Conservation (phyloP, 192 early-diverging fungal genomes). For the Umbelopsis sp. region DNA sequence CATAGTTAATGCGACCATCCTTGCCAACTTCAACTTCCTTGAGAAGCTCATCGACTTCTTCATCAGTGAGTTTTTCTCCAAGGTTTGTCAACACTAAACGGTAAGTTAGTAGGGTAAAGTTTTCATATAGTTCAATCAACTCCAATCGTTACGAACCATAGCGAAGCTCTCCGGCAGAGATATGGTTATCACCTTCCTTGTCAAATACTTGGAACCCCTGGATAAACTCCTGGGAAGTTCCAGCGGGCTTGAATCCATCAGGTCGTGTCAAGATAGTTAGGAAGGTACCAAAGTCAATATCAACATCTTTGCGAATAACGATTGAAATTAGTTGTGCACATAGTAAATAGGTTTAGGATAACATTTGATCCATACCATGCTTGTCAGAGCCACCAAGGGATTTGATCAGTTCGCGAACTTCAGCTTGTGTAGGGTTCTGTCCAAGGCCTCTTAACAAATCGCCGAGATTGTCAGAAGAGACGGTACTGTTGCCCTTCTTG, state of each 20-base stretch:
- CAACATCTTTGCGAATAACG: constrained; percentile 27
- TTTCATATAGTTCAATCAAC: background rate
- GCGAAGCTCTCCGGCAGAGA: constrained; percentile 75
- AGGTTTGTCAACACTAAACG: constrained; percentile 73
- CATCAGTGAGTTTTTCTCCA: constrained; percentile 78
- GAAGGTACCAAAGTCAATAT: constrained; percentile 72
- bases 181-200: constrained; percentile 77
- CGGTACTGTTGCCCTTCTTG: constrained; percentile 70
- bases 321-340: background rate
- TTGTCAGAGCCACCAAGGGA: constrained; percentile 34
- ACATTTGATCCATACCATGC: constrained; percentile 25
- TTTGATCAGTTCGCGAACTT: constrained; percentile 65
- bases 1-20: constrained; percentile 82
- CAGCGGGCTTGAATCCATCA: constrained; percentile 70
- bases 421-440: constrained; percentile 78
- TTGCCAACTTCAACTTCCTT: constrained; percentile 77
- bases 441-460: constrained; percentile 77
- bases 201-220: constrained; percentile 90
- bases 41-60: constrained; percentile 78
- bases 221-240: constrained; percentile 76
- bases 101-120: background rate
- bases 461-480: constrained; percentile 66
- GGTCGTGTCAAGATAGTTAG: constrained; percentile 71
- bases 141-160: constrained; percentile 50
- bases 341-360: background rate